Evolutionary conservation across 169 alveolate genomes (phyloP).

Genomic region (Eimeria zaria): DNA sequence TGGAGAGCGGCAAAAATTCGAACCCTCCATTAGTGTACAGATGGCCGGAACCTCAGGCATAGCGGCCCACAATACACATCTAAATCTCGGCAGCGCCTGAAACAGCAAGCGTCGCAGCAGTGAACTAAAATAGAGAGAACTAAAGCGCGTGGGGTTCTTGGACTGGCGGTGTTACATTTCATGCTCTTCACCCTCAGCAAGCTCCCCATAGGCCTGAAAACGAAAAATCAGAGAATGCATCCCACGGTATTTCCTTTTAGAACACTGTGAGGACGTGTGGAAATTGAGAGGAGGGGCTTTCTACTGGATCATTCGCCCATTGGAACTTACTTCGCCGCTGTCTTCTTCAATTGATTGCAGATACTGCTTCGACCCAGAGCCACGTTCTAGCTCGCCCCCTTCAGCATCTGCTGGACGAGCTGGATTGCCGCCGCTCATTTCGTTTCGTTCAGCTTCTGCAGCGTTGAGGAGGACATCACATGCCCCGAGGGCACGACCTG

Average conservation of each 20-base stretch:
- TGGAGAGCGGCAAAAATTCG: background rate
- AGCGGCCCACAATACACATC: constrained; percentile 47
- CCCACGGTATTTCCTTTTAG: background rate
- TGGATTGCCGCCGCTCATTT: constrained; percentile 66
- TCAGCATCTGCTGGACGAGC: constrained; percentile 30
- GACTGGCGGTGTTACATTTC: constrained; percentile 13
- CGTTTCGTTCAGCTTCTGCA: constrained; percentile 86
- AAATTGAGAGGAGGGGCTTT: background rate
- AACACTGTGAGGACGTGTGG: background rate
- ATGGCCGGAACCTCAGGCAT: constrained; percentile 15
- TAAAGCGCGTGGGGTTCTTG: constrained; percentile 15
- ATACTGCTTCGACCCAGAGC: constrained; percentile 77
- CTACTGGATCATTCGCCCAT: background rate
- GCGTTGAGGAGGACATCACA: constrained; percentile 91
- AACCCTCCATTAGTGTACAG: background rate
- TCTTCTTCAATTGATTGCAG: constrained; percentile 83
- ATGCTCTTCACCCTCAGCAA: constrained; percentile 61
- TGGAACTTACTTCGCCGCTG: constrained; percentile 78
- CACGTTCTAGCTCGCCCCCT: constrained; percentile 81
- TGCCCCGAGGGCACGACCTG: constrained; percentile 92
- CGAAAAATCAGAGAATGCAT: background rate
- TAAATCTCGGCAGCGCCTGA: constrained; percentile 63
- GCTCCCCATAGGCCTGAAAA: constrained; percentile 72
- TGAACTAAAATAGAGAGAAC: constrained; percentile 27
- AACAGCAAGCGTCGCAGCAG: constrained; percentile 41